Base-by-base conservation (phyloP, 1,284 basidiomycete genomes). In the Fistulina hepatica region DNA sequence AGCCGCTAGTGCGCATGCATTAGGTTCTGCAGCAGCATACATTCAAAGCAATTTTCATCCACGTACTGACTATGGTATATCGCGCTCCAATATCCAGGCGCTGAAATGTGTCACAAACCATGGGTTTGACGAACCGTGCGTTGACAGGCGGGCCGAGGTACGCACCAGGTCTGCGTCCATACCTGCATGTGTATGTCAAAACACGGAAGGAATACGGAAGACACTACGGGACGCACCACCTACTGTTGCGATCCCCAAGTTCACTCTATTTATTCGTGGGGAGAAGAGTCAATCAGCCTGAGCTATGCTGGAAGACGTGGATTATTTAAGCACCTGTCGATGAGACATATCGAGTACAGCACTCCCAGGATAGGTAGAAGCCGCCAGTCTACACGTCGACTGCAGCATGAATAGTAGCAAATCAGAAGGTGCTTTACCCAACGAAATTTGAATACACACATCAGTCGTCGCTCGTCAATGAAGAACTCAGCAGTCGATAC, bases 111-210 rank as follows among this genome's bases (percentile, higher is more conserved):
- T 41, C 37, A 42, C 26, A 32, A 4, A 21, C 21, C 20, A 22
- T 15, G 16, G n/a, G 23, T n/a, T n/a, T 34, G 27, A 33, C 30
- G 30, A 41, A 46, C 31, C 43, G 25, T 4, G 9, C 9, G 28
- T 26, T 3, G 27, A 48, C 55, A 42, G n/a, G n/a, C n/a, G n/a
- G n/a, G n/a, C n/a, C n/a, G n/a, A n/a, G n/a, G n/a, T n/a, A n/a
- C n/a, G n/a, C 36, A 66, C 66, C 17, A 69, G 52, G 39, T 61
- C 64, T 40, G 53, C 48, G 38, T 59, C 64, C 64, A 68, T 59
- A 15, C 66, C 66, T 9, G 57, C 59, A 23, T n/a, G n/a, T n/a
- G n/a, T n/a, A n/a, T n/a, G n/a, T n/a, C n/a, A n/a, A n/a, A n/a
- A n/a, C n/a, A n/a, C n/a, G n/a, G n/a, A n/a, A n/a, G n/a, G n/a